phyloP scores from a whole-genome alignment of 2,329 filamentous ascomycete species.

The Chrysoporthe cubensis region DNA sequence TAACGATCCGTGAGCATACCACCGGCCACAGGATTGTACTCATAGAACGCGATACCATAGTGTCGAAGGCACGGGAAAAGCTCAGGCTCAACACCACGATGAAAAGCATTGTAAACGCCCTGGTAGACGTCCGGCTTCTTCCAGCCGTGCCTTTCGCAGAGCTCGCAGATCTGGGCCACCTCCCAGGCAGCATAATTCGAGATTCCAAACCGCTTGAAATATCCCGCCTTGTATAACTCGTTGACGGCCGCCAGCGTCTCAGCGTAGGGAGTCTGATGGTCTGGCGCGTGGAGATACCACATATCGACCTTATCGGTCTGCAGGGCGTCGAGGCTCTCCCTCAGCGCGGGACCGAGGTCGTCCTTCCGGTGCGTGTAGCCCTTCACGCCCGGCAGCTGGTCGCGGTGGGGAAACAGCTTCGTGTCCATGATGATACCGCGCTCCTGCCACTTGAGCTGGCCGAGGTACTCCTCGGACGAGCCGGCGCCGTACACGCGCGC shows the following conservation, averaged over 20 bases:
- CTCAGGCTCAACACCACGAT: conserved; percentile 43
- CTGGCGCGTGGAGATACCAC: conserved; percentile 55
- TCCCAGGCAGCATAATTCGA: conserved; percentile 52
- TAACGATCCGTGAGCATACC: conserved; percentile 50
- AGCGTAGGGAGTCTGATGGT: conserved; percentile 49
- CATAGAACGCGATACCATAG: conserved; percentile 47
- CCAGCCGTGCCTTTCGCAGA: conserved; percentile 46
- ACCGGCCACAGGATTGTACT: conserved; percentile 48
- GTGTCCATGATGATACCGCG: conserved; percentile 48
- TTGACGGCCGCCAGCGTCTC: conserved; percentile 52
- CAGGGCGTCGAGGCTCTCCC: conserved; percentile 43
- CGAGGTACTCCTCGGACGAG: conserved; percentile 61
- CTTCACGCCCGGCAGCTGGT: conserved; percentile 23
- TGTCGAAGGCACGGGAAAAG: conserved; percentile 47
- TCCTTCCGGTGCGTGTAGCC: conserved; percentile 33
- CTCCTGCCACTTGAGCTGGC: conserved; percentile 41
- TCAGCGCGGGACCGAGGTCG: conserved; percentile 40
- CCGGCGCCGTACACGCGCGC: conserved; percentile 68
- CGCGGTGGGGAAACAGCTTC: conserved; percentile 42
- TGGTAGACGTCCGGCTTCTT: conserved; percentile 50
- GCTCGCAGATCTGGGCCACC: conserved; percentile 50
- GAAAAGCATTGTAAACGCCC: conserved; percentile 38
- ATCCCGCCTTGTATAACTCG: conserved; percentile 47
- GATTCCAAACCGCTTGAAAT: conserved; percentile 49
- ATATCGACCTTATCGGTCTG: conserved; percentile 46